Conservation (phyloP, 768 basidiomycete species). For the Cyclocybe cylindracea region DNA sequence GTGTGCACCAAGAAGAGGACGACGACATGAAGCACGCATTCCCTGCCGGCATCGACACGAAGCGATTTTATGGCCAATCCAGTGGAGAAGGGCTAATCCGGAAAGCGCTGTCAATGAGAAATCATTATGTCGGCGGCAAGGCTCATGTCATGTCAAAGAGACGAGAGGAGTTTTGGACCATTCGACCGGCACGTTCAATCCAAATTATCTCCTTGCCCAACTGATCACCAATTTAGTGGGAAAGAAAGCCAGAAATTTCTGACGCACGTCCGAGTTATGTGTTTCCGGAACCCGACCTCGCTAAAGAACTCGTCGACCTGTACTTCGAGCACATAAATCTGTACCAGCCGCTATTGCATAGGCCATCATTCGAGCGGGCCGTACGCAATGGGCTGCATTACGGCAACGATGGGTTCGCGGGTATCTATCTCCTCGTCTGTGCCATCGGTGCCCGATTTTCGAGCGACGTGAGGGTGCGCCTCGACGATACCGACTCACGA, state of each 20-base stretch:
- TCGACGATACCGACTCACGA: slow-evolving; percentile 27
- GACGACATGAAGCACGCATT: too few species aligned
- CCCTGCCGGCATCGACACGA: too few species aligned
- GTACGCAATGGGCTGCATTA: slow-evolving; percentile 46
- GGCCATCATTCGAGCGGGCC: slow-evolving; percentile 56
- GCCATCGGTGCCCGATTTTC: slow-evolving; percentile 57
- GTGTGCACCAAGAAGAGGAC: too few species aligned
- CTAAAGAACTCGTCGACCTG: slow-evolving; percentile 22
- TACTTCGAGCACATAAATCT: slow-evolving; percentile 58
- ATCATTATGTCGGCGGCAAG: slow-evolving; percentile 34
- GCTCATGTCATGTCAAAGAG: slow-evolving; percentile 18
- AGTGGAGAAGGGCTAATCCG: slow-evolving; percentile 45
- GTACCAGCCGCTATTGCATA: slow-evolving; percentile 62
- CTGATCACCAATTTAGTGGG: background rate
- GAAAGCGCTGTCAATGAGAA: slow-evolving; percentile 52
- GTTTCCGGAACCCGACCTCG: slow-evolving; percentile 34
- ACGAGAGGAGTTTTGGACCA: slow-evolving; percentile 16
- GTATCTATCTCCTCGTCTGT: slow-evolving; percentile 61
- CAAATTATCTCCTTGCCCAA: too few species aligned
- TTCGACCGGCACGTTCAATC: background rate
- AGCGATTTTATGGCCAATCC: slow-evolving; percentile 45
- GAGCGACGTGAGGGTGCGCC: slow-evolving; percentile 51
- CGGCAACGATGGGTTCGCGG: slow-evolving; percentile 47
- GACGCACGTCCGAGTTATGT: slow-evolving; percentile 18
- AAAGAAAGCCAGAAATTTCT: background rate